Conservation (phyloP, 208 protist species). For the Baffinella frigidus region DNA sequence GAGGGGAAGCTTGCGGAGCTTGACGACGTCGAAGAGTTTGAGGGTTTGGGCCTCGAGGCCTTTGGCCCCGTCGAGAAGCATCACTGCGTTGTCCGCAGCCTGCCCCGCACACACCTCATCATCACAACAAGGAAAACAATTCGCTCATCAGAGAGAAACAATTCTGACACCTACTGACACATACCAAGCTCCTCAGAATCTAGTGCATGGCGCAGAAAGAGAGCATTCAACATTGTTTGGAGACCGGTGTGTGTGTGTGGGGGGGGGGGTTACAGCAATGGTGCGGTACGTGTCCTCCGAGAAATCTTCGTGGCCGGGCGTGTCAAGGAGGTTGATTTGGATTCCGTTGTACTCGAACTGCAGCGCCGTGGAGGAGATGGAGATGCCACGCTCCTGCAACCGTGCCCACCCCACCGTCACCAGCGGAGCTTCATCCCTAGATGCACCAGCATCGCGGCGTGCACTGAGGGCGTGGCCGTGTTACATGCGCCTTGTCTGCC, state of each 20-base stretch:
- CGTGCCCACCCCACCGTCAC: too few relatives aligned
- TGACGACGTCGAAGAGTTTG: slow-evolving; percentile 63
- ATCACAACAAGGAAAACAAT: too few relatives aligned
- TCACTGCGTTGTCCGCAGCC: slow-evolving; percentile 70
- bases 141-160: too few relatives aligned
- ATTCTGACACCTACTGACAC: too few relatives aligned
- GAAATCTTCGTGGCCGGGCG: slow-evolving; percentile 69
- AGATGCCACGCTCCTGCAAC: slow-evolving; percentile 70
- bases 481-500: too few relatives aligned
- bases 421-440: too few relatives aligned
- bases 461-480: too few relatives aligned
- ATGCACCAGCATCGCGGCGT: too few relatives aligned
- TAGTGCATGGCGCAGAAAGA: too few relatives aligned
- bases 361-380: slow-evolving; percentile 69
- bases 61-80: slow-evolving; percentile 68
- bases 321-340: slow-evolving; percentile 64
- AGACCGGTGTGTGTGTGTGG: slow-evolving; percentile 70
- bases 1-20: slow-evolving; percentile 57
- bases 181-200: too few relatives aligned
- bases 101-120: too few relatives aligned
- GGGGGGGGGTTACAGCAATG: slow-evolving; percentile 62
- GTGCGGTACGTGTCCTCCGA: slow-evolving; percentile 70
- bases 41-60: slow-evolving; percentile 70
- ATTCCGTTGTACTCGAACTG: slow-evolving; percentile 52
- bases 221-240: too few relatives aligned